Base-by-base conservation (phyloP, 805 yeast genomes). In the Starmera amethionina region DNA sequence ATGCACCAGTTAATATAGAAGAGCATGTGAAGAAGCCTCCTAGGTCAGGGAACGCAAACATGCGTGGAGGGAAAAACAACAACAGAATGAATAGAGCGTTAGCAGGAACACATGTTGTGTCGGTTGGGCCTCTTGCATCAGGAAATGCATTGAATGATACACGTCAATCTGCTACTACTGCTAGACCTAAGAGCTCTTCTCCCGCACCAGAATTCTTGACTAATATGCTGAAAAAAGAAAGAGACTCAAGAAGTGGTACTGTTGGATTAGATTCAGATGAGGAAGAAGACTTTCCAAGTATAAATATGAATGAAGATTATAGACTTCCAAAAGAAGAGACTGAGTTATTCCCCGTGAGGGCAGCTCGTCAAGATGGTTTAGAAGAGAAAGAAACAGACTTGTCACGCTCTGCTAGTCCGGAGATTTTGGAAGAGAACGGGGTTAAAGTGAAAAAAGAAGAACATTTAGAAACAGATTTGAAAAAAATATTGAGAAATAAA, bases 61-160 rank as follows among this genome's bases (percentile, higher is more conserved):
- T 44, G 27, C 46, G 56, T 39, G 50, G 51, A 14, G 49, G 48
- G 1, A 45, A 52, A 34, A 49, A 54, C 18, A 53, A 57, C n/a
- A 37, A 38, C 7, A 29, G 41, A n/a, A 46, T 35, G 13, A 60
- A 61, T 11, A 48, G 70, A 40, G 48, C 52, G 1, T 32, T 46
- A 27, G 49, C 44, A 3, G 68, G 72, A 27, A 81, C 89, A 0
- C 82, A 77, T 49, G 63, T 82, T 31, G 80, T 83, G 7, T 71
- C 82, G 3, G 66, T 83, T 2, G 94, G 94, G 14, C 87, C 90
- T 0, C 63, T 84, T 41, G 75, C 89, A 7, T 70, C 80, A 31
- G 88, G 87, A 11, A 56, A 60, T 55, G 54, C 70, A 44, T 10
- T 55, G 29, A 39, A 27, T 25, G 51, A 52, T 30, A 39, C 50